Evolutionary conservation across 306 rosid species (phyloP).

Genomic region (Inga laurina): DNA sequence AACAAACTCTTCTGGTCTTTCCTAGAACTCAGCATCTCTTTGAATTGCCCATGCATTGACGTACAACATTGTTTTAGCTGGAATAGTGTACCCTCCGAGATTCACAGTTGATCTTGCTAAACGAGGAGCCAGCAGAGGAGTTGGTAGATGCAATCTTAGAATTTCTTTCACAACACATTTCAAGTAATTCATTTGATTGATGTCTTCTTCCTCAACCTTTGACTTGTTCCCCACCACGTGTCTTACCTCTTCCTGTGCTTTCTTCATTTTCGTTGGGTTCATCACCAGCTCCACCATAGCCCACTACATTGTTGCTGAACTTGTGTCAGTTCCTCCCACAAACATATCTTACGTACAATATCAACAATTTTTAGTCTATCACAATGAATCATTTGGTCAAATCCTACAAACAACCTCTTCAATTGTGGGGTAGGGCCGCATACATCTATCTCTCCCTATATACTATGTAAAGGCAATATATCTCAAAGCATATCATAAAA

Average conservation of each 20-base stretch:
- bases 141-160: conserved; percentile 49
- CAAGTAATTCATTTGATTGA: conserved; percentile 50
- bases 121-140: conserved; percentile 40
- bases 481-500: too few species aligned
- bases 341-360: neutral
- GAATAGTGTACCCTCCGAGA: conserved; percentile 46
- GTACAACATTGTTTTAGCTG: conserved; percentile 29
- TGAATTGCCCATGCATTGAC: conserved; percentile 56
- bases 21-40: conserved; percentile 30
- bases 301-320: conserved; percentile 45
- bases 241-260: conserved; percentile 63
- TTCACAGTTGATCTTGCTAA: conserved; percentile 25
- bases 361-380: too few species aligned
- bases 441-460: too few species aligned
- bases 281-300: conserved; percentile 47
- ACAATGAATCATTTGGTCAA: too few species aligned
- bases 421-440: too few species aligned
- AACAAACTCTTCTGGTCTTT: conserved; percentile 24
- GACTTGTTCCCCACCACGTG: conserved; percentile 39
- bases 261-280: conserved; percentile 50
- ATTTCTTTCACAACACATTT: conserved; percentile 51
- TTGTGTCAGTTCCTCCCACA: conserved; percentile 37
- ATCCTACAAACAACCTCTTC: too few species aligned
- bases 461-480: too few species aligned
- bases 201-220: conserved; percentile 40